Conservation (phyloP, 305 asterid genomes). For the Fraxinus sp. region DNA sequence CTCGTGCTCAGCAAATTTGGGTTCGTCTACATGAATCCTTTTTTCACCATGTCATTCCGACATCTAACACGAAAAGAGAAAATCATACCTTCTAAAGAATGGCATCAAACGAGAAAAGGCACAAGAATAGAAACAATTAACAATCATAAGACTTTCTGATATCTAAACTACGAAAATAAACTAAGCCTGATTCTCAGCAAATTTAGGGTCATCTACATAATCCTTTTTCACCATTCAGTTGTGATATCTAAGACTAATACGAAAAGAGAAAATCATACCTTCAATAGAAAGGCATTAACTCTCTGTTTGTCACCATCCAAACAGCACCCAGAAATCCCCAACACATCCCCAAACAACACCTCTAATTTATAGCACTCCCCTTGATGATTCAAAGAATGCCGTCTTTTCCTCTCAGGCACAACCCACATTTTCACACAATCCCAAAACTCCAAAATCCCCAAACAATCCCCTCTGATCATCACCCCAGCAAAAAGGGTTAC, state of each 20-base stretch:
- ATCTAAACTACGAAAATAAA: neutral
- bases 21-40: neutral
- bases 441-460: slow-evolving; percentile 64
- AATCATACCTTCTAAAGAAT: neutral
- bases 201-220: neutral
- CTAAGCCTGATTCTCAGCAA: neutral
- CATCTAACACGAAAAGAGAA: neutral
- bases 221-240: neutral
- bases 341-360: neutral
- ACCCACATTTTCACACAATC: slow-evolving; percentile 36
- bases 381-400: neutral
- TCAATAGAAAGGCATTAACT: neutral
- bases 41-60: neutral
- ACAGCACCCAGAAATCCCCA: neutral
- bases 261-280: neutral
- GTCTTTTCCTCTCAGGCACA: neutral
- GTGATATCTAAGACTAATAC: no score
- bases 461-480: slow-evolving; percentile 29
- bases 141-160: neutral
- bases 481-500: slow-evolving; percentile 49
- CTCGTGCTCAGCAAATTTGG: neutral
- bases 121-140: neutral
- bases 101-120: neutral
- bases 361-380: neutral
- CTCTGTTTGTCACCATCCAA: neutral